Conservation (phyloP, 2,329 filamentous ascomycete genomes). For the Fusarium tanahbumbuense region DNA sequence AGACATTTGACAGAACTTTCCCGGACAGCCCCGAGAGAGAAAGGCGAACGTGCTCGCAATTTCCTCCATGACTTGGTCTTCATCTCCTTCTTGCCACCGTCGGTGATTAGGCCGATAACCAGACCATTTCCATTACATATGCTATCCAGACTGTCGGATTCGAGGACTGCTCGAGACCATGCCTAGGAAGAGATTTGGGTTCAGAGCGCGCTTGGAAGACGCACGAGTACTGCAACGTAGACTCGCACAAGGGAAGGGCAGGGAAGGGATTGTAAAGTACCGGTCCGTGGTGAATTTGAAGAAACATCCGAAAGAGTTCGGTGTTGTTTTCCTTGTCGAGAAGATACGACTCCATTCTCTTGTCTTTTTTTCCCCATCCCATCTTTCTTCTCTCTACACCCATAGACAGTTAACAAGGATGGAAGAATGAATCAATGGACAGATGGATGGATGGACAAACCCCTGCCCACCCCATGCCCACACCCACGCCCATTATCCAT, state of each 20-base stretch:
- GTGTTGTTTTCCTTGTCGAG: conserved; percentile 36
- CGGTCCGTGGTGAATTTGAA: conserved; percentile 17
- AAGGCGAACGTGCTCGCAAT: conserved; percentile 11
- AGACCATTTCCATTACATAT: conserved; percentile 35
- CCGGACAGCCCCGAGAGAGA: neutral
- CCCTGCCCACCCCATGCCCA: conserved; percentile 11
- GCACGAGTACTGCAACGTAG: neutral
- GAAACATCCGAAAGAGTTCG: conserved; percentile 28
- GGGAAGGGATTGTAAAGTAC: neutral
- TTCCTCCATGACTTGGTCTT: conserved; percentile 5
- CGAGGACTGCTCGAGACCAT: conserved; percentile 37
- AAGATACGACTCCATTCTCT: conserved; percentile 22
- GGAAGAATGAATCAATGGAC: conserved; percentile 6
- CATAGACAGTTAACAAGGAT: conserved; percentile 10
- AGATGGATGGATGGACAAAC: conserved; percentile 11
- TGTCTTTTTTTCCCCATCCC: conserved; percentile 1
- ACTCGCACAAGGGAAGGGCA: neutral
- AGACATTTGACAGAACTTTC: neutral
- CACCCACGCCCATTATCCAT: conserved; percentile 11
- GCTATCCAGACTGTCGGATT: conserved; percentile 38
- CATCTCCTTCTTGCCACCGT: conserved; percentile 16
- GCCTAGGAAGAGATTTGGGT: conserved; percentile 12
- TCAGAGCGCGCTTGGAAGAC: neutral
- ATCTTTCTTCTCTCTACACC: conserved; percentile 21
- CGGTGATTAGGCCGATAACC: conserved; percentile 8